Percentiles rank a stretch among this genome's conserved stretches.
Evolutionary conservation across 768 basidiomycete species (phyloP).

Genomic region (Suillus placidus): DNA sequence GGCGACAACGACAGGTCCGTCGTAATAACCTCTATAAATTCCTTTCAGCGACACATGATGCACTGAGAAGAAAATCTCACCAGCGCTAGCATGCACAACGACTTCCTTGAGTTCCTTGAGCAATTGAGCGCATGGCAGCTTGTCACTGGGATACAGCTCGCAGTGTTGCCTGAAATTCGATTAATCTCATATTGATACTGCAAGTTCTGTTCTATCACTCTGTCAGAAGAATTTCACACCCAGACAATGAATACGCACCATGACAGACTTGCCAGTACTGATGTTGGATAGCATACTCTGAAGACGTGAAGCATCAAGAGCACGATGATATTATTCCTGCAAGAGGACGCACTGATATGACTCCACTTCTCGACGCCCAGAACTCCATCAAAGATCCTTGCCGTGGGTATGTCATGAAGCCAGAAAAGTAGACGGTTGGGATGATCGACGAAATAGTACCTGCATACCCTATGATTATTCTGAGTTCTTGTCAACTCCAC

Average conservation of each 20-base stretch:
- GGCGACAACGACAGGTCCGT: slow-evolving; percentile 12
- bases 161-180: slow-evolving; percentile 12
- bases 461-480: not conserved
- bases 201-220: not conserved
- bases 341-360: slow-evolving; percentile 41
- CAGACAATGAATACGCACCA: not conserved
- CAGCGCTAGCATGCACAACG: slow-evolving; percentile 20
- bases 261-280: slow-evolving; percentile 26
- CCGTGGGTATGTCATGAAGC: slow-evolving; percentile 42
- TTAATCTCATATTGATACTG: no score
- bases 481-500: not conserved
- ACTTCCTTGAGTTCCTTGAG: slow-evolving; percentile 10
- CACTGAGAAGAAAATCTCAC: slow-evolving; percentile 13
- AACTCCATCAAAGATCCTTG: slow-evolving; percentile 36
- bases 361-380: slow-evolving; percentile 40
- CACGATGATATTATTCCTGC: not conserved
- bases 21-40: slow-evolving; percentile 17
- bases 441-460: slow-evolving; percentile 53
- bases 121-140: not conserved
- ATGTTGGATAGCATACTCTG: slow-evolving; percentile 24
- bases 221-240: not conserved
- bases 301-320: not conserved
- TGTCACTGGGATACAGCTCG: slow-evolving; percentile 8
- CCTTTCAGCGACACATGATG: slow-evolving; percentile 15
- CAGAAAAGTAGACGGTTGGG: slow-evolving; percentile 47